Percentiles rank a stretch among this genome's conserved stretches.
phyloP scores from a whole-genome alignment of 2,329 filamentous ascomycete species.

The Neofusicoccum sp. region DNA sequence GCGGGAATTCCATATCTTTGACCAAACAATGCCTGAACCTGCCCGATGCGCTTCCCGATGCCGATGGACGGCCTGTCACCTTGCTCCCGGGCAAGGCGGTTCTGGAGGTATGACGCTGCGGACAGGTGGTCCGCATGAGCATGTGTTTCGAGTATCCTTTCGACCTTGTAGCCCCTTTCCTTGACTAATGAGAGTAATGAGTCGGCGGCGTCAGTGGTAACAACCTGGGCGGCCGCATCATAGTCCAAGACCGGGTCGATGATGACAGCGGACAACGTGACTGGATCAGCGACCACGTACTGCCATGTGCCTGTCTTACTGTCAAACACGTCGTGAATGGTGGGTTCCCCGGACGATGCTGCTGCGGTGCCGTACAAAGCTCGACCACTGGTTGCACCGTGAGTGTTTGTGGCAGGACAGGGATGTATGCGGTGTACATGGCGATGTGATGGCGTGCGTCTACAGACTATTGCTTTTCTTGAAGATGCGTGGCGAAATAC shows the following conservation, averaged over 20 bases:
- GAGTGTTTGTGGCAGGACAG: no score
- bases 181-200: conserved; percentile 45
- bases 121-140: conserved; percentile 60
- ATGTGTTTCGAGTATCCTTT: conserved; percentile 59
- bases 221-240: conserved; percentile 40
- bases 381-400: no score
- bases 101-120: conserved; percentile 56
- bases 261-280: conserved; percentile 49
- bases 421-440: no score
- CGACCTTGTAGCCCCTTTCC: conserved; percentile 47
- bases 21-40: conserved; percentile 52
- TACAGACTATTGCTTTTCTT: neutral
- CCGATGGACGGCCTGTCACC: conserved; percentile 44
- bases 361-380: neutral
- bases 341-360: conserved; percentile 19
- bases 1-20: conserved; percentile 46
- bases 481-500: neutral
- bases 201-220: conserved; percentile 54
- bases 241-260: conserved; percentile 62
- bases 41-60: conserved; percentile 53
- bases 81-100: conserved; percentile 37
- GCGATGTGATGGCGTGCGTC: no score
- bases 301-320: conserved; percentile 53
- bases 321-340: conserved; percentile 35
- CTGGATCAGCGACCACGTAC: conserved; percentile 56